Base-by-base conservation (phyloP, 805 yeast species). In the Jamesozyma lodderae region DNA sequence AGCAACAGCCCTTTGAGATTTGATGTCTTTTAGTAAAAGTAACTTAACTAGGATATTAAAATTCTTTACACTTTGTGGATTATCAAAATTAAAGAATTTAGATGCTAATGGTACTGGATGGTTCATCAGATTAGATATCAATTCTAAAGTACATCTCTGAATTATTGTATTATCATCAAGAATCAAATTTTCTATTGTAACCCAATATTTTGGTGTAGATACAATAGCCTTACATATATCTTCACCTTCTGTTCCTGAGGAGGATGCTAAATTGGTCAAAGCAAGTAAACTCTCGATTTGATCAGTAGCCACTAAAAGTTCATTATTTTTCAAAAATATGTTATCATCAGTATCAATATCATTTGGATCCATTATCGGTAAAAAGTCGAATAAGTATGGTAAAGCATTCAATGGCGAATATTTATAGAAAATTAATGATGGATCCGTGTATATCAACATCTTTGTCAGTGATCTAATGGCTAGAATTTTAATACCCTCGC, bases 251-350 rank as follows among this genome's bases (percentile, higher is more conserved):
- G 66, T 62, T 9, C 63, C 64, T 31, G 62, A 64, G 2, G 67
- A 42, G 0, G 84, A 68, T 0, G 85, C 72, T 6, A 80, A 46
- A 55, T 82, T 83, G 1, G 90, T 82, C 21, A 82, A 64, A 0
- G 88, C 84, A 17, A 79, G 52, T 28, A 83, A 59, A 0, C 78
- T 63, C 48, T 77, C 81, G 46, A 69, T 72, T 16, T 69, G 66
- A 41, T 65, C 69, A 27, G 47, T 66, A 3, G 35, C 19, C 2
- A 57, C 42, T 4, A 52, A 29, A 9, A 38, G 28, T 6, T 51
- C 52, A 23, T 30, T 25, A 14, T 33, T 28, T 9, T 52, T 56
- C 14, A 43, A 28, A 13, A 47, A 38, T 1, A 41, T 19, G 9
- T 22, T 25, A 17, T 45, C 44, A 16, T 32, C 31, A 16, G 11